Base-by-base conservation (phyloP, 2,329 filamentous ascomycete species). In the Daldinia eschscholtzii region DNA sequence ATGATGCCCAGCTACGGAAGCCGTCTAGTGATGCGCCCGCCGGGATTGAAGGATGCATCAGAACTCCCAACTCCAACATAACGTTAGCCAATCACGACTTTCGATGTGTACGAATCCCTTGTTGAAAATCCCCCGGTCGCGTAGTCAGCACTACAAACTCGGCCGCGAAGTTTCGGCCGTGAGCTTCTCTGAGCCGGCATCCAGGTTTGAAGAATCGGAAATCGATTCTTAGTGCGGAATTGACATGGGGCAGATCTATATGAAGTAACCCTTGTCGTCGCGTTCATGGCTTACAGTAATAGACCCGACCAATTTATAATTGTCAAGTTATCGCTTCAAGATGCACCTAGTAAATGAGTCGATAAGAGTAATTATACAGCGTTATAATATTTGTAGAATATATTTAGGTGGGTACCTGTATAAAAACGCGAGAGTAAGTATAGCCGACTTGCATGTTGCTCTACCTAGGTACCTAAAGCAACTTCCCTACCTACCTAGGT, bases 111-210 rank as follows among this genome's bases (percentile, higher is more conserved):
- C 44, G 23, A 48, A 13, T 15, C 44, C 46, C 46, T 48, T 30
- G 46, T 9, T 52, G 2, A 18, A n/a, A 52, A 23, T 13, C 26
- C 46, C n/a, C 46, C 28, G 18, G 3, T 30, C 26, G 46, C 7
- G 28, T 52, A 52, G 46, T 52, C 46, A 52, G 46, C 46, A 52
- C 46, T 52, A 52, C 46, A 33, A 52, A 30, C 46, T 52, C 46
- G 46, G 46, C 46, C 46, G 46, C 26, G 46, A 52, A 52, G 46
- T 52, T 52, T 52, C 46, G 46, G 46, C 46, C 46, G 46, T 18
- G 15, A 52, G 46, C n/a, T 52, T 10, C 46, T 52, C 46, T 52
- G 6, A 33, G 28, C 46, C 46, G 46, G 46, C 46, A 33, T 52
- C 7, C 2, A 33, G 46, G 33, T 28, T n/a, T n/a, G 10, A 48